These are phyloP conservation scores for Coemansia sp. DNA, from an alignment of 192 early-diverging fungal genomes.

Conservation along the genomic window DNA sequence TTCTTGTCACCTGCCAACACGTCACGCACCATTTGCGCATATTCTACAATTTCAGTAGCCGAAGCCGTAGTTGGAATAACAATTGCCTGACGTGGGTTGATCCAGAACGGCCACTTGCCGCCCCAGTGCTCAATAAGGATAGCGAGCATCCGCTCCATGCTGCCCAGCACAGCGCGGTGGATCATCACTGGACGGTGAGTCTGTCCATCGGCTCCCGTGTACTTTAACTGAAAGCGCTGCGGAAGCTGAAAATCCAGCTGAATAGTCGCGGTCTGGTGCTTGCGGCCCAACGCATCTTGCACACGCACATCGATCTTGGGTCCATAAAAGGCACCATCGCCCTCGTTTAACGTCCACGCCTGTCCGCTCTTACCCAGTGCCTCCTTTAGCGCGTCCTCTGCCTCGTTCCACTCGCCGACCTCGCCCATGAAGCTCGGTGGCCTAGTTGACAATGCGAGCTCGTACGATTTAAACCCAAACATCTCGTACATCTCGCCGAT, in stretches of 20 bases:
- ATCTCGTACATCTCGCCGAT: constrained; percentile 77
- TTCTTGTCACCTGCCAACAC: constrained; percentile 39
- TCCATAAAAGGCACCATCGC: constrained; percentile 96
- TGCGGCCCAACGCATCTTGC: constrained; percentile 75
- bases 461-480: constrained; percentile 79
- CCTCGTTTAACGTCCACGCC: constrained; percentile 73
- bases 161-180: constrained; percentile 90
- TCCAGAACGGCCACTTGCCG: constrained; percentile 95
- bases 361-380: constrained; percentile 67
- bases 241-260: constrained; percentile 97
- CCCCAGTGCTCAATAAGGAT: constrained; percentile 91
- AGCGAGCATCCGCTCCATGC: constrained; percentile 94
- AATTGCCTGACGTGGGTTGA: constrained; percentile 86
- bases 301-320: constrained; percentile 95
- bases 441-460: constrained; percentile 80
- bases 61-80: constrained; percentile 66
- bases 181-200: constrained; percentile 85
- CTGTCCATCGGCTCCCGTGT: constrained; percentile 67
- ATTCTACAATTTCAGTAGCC: constrained; percentile 62
- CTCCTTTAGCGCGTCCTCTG: constrained; percentile 71
- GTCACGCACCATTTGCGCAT: constrained; percentile 64
- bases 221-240: constrained; percentile 77
- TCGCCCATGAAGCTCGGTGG: constrained; percentile 78
- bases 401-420: constrained; percentile 74
- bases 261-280: constrained; percentile 93